These are phyloP conservation scores for Sporobolomyces phaffii DNA, from an alignment of 768 basidiomycete species.

Conservation along the genomic window DNA sequence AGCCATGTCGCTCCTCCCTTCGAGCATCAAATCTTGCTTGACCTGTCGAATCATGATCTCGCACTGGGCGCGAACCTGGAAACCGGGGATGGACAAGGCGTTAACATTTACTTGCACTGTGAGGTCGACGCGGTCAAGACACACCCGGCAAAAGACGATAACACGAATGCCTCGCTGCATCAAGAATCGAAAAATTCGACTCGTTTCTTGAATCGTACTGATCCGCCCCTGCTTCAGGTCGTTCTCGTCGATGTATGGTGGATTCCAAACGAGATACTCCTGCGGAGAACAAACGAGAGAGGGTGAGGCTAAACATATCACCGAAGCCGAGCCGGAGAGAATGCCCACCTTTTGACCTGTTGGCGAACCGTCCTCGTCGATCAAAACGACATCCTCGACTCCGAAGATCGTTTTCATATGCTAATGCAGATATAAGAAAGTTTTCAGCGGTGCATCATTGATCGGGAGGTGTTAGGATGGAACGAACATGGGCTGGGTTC, in stretches of 20 bases:
- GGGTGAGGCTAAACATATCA: not conserved
- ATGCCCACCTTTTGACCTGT: slow-evolving; percentile 57
- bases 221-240: slow-evolving; percentile 56
- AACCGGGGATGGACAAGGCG: not conserved
- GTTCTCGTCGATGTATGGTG: slow-evolving; percentile 56
- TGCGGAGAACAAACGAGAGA: not conserved
- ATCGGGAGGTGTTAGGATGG: too few species aligned
- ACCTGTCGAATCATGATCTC: slow-evolving; percentile 73
- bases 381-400: slow-evolving; percentile 60
- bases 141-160: slow-evolving; percentile 82
- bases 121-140: not conserved
- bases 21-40: slow-evolving; percentile 62
- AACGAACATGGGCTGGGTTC: slow-evolving; percentile 54
- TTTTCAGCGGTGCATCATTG: too few species aligned
- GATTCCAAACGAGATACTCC: slow-evolving; percentile 73
- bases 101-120: not conserved
- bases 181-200: slow-evolving; percentile 64
- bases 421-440: slow-evolving; percentile 32
- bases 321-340: too few species aligned
- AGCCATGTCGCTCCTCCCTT: slow-evolving; percentile 69
- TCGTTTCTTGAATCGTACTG: slow-evolving; percentile 64
- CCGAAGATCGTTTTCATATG: slow-evolving; percentile 76
- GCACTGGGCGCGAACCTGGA: slow-evolving; percentile 50
- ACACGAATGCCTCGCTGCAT: slow-evolving; percentile 75
- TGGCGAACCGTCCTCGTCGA: slow-evolving; percentile 76